Conservation (phyloP, 2,329 filamentous ascomycete genomes). For the Colletotrichum tropicale region DNA sequence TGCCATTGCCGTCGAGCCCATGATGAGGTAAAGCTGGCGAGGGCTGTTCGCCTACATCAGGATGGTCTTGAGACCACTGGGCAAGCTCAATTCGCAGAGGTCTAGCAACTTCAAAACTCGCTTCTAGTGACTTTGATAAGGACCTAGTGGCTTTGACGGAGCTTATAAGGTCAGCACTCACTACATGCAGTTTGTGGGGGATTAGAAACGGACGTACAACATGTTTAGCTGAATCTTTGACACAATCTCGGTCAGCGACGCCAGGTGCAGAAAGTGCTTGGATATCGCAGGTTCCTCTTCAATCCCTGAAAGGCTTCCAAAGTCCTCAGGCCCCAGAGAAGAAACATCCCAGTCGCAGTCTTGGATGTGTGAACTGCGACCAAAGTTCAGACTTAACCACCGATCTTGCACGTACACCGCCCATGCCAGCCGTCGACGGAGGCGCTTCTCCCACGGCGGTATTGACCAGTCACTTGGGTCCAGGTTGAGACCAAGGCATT, state of each 20-base stretch:
- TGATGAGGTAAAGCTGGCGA: not conserved
- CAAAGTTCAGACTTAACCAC: slow-evolving; percentile 8
- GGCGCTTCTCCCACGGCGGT: not conserved
- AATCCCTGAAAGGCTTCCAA: not conserved
- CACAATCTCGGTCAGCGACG: not conserved
- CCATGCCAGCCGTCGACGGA: slow-evolving; percentile 5
- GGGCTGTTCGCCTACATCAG: not conserved
- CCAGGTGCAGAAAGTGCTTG: not conserved
- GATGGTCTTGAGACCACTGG: not conserved
- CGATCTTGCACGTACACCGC: slow-evolving; percentile 4
- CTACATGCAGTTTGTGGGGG: not conserved
- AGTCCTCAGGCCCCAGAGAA: not conserved
- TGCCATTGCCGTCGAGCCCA: not conserved
- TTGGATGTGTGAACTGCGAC: slow-evolving; percentile 5
- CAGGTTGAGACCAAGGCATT: slow-evolving; percentile 5
- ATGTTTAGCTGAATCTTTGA: slow-evolving; percentile 8
- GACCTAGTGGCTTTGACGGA: not conserved
- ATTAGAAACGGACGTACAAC: not conserved
- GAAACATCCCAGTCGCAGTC: slow-evolving; percentile 7
- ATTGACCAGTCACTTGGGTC: slow-evolving; percentile 1
- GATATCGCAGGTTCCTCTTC: not conserved
- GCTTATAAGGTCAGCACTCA: not conserved
- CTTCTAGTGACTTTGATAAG: not conserved
- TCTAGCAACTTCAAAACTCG: slow-evolving; percentile 2
- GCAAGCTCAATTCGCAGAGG: slow-evolving; percentile 4